Conservation (phyloP, 106 monocot genomes). For the Ottelia alismoides region DNA sequence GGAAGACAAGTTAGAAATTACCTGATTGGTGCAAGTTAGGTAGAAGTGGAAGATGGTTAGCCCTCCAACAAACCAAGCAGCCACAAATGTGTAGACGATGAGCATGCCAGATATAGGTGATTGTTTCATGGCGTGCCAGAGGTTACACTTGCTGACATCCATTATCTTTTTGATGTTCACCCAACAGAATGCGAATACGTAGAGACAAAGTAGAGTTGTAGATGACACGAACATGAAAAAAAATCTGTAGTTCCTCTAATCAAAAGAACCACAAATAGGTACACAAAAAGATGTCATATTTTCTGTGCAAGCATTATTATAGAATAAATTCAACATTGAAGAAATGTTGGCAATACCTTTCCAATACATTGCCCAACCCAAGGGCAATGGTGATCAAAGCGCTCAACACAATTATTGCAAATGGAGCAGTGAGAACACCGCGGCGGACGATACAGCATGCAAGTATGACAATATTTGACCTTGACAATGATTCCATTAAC, state of each 20-base stretch:
- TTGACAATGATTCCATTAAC: constrained; percentile 86
- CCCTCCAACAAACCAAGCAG: constrained; percentile 87
- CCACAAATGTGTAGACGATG: constrained; percentile 71
- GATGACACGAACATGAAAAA: constrained; percentile 98
- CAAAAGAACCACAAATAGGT: background rate
- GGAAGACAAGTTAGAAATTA: constrained; percentile 2
- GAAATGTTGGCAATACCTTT: constrained; percentile 27
- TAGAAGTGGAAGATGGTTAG: constrained; percentile 86
- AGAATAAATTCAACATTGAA: background rate
- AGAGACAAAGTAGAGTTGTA: constrained; percentile 75
- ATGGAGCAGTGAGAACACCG: constrained; percentile 94
- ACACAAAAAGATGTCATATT: too few relatives aligned
- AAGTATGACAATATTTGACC: constrained; percentile 89
- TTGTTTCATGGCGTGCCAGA: constrained; percentile 77
- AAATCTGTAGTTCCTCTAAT: constrained; percentile 73
- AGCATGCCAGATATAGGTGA: constrained; percentile 71
- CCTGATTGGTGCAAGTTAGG: constrained; percentile 91
- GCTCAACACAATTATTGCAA: constrained; percentile 88
- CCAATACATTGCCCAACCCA: constrained; percentile 99
- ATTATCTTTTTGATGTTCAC: constrained; percentile 64
- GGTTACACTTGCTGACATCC: constrained; percentile 38
- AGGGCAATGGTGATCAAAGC: constrained; percentile 95
- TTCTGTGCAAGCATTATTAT: too few relatives aligned
- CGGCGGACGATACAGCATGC: constrained; percentile 96
- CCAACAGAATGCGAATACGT: constrained; percentile 86